Base-by-base conservation (phyloP, 257 asterid species). In the Nicotiana sylvestris region DNA sequence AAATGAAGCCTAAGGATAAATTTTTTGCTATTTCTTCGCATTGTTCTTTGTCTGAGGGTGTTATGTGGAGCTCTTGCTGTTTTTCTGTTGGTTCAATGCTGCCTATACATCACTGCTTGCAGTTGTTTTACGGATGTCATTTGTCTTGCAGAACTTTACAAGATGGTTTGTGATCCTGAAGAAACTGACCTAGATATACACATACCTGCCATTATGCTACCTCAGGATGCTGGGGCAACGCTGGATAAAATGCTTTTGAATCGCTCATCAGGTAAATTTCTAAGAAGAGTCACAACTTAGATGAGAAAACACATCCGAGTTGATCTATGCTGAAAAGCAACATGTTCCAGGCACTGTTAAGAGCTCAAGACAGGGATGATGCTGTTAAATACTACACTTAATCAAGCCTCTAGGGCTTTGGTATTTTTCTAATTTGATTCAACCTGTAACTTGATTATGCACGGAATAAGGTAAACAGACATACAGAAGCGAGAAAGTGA, bases 161-260 rank as follows among this genome's bases (percentile, higher is more conserved):
- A 95, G 92, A 95, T 95, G 99, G 96, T 93, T 74, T 95, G 99
- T 86, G 97, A 93, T 84, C 91, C 95, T 30, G 93, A 92, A 84
- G 99, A 95, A 88, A 93, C 95, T 30, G 96, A 93, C 88, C 88
- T 95, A 58, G 97, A 91, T 68, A 93, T 95, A 81, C 86, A 88
- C 82, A 95, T 95, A 56, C 97, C 92, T 76, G 95, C 95, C 77
- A 90, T 95, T 80, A 89, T 95, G 92, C 98, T 95, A 76, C 98
- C 98, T 12, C 95, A 82, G 76, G 95, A 95, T 91, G 99, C 98
- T 66, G 99, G 99, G 56, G 84, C 84, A 70, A 90, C 86, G 4
- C 84, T 93, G 86, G 90, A 90, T 77, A 91, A 91, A 85, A 87
- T 91, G 93, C 85, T 95, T 57, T 77, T 88, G 77, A 92, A 92